Conservation (phyloP, 2,329 filamentous ascomycete species). For the Fusarium phyllophilum region DNA sequence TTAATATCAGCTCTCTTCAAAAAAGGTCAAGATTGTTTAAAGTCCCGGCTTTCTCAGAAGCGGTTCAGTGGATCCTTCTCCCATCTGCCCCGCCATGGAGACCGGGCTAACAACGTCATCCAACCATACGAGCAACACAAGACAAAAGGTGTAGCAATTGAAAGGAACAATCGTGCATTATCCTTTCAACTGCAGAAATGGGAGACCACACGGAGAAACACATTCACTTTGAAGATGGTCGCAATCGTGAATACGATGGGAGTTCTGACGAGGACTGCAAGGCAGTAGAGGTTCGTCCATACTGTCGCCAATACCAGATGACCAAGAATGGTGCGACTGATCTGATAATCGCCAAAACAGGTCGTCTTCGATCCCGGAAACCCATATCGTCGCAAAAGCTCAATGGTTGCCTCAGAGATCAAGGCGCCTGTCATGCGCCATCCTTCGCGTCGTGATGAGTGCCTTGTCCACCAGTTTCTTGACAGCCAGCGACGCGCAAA, state of each 20-base stretch:
- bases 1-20: background rate
- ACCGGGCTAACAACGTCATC: conserved; percentile 28
- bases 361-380: conserved; percentile 71
- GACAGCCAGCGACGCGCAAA: conserved; percentile 62
- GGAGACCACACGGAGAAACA: conserved; percentile 35
- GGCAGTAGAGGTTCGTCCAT: conserved; percentile 60
- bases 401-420: conserved; percentile 65
- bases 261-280: conserved; percentile 61
- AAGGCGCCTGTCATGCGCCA: conserved; percentile 46
- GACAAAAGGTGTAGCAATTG: conserved; percentile 5
- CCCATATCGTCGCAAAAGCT: conserved; percentile 73
- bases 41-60: background rate
- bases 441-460: conserved; percentile 59
- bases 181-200: conserved; percentile 17
- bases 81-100: conserved; percentile 30
- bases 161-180: background rate
- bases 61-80: conserved; percentile 14
- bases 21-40: background rate
- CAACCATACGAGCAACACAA: conserved; percentile 16
- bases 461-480: conserved; percentile 73
- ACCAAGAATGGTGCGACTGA: conserved; percentile 4
- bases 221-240: conserved; percentile 48
- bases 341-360: conserved; percentile 46
- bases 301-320: background rate
- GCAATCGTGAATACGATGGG: conserved; percentile 51